Percentiles rank a stretch among this genome's conserved stretches.
Evolutionary conservation across 164 flowering plant genomes (phyloP).

Genomic region (Tetracentron sinense): DNA sequence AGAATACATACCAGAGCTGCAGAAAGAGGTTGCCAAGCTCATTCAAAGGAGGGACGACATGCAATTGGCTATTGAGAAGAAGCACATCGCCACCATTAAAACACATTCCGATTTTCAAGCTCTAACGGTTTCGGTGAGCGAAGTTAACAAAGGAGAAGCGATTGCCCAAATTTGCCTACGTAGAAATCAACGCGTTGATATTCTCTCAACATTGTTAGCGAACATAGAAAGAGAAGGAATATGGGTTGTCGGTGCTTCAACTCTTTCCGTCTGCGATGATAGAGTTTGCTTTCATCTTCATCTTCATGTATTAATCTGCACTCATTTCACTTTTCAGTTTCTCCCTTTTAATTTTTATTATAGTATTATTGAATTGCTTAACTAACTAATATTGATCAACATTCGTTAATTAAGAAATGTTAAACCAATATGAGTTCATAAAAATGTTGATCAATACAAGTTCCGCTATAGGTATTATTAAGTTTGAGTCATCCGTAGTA

Average conservation of each 20-base stretch:
- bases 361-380: no score
- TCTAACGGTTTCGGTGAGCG: neutral
- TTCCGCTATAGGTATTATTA: neutral
- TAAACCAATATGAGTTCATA: no score
- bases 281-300: constrained; percentile 7
- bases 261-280: neutral
- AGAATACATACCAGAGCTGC: constrained; percentile 5
- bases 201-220: neutral
- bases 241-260: neutral
- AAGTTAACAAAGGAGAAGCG: constrained; percentile 5
- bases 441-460: no score
- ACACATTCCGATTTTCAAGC: neutral
- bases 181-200: neutral
- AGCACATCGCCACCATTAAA: neutral
- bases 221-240: neutral
- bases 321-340: neutral
- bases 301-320: neutral
- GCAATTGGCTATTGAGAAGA: neutral
- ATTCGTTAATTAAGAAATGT: no score
- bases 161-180: constrained; percentile 2
- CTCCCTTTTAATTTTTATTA: no score
- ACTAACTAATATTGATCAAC: no score
- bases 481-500: neutral
- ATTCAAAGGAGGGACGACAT: neutral
- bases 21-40: neutral